Conservation (phyloP, 192 early-diverging fungal genomes). For the Coemansia sp. region DNA sequence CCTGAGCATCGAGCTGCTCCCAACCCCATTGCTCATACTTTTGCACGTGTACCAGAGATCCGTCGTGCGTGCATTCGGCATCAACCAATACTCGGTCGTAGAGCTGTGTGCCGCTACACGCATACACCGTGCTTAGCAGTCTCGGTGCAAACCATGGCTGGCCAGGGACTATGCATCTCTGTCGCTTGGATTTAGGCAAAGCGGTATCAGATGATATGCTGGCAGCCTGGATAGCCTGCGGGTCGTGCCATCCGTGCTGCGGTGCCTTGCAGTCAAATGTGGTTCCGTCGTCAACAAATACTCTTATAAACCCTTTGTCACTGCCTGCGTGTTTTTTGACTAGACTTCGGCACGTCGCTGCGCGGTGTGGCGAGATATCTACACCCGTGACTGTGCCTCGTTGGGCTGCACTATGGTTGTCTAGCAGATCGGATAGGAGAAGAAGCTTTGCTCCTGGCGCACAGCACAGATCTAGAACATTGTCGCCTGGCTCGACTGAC, state of each 20-base stretch:
- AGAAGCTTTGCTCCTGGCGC: slow-evolving; percentile 89
- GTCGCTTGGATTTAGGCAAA: neutral
- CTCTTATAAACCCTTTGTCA: slow-evolving; percentile 47
- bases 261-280: slow-evolving; percentile 73
- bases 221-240: slow-evolving; percentile 1
- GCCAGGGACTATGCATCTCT: neutral
- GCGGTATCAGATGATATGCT: neutral
- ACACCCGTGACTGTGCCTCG: slow-evolving; percentile 89
- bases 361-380: slow-evolving; percentile 72
- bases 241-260: slow-evolving; percentile 36
- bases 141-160: slow-evolving; percentile 77
- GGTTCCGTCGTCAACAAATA: slow-evolving; percentile 84
- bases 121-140: slow-evolving; percentile 63
- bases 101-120: slow-evolving; percentile 41
- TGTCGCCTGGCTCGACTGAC: slow-evolving; percentile 67
- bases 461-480: slow-evolving; percentile 88
- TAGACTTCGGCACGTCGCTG: slow-evolving; percentile 70
- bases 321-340: slow-evolving; percentile 67
- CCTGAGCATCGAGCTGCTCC: slow-evolving; percentile 75
- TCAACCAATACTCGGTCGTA: slow-evolving; percentile 73
- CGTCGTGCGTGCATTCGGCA: slow-evolving; percentile 90
- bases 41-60: slow-evolving; percentile 73
- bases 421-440: slow-evolving; percentile 69
- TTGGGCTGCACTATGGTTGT: slow-evolving; percentile 5
- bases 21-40: slow-evolving; percentile 81